phyloP scores from a whole-genome alignment of 169 alveolate species.

The Plasmodium reichenowi region DNA sequence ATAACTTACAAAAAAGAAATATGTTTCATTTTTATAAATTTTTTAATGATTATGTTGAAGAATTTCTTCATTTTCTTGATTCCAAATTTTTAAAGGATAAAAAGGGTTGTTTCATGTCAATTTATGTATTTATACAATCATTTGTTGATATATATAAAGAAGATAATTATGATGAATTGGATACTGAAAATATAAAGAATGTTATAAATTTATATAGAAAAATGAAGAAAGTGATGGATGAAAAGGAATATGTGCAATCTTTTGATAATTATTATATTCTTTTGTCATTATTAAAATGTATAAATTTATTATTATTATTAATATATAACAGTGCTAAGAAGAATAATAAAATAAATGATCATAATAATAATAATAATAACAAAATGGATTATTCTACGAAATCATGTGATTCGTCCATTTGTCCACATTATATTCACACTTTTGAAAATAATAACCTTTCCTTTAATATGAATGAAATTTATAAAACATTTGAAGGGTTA shows the following conservation, averaged over 20 bases:
- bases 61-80: slow-evolving; percentile 32
- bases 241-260: background rate
- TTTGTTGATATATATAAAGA: slow-evolving; percentile 44
- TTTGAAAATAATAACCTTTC: too few relatives aligned
- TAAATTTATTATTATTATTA: slow-evolving; percentile 37
- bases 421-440: too few relatives aligned
- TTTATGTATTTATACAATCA: slow-evolving; percentile 24
- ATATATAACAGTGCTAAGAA: slow-evolving; percentile 5
- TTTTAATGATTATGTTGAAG: slow-evolving; percentile 62
- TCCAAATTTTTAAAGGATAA: slow-evolving; percentile 54
- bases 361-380: background rate
- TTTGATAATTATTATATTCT: slow-evolving; percentile 11
- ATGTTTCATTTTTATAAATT: slow-evolving; percentile 68
- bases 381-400: too few relatives aligned
- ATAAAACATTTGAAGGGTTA: slow-evolving; percentile 19
- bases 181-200: slow-evolving; percentile 19
- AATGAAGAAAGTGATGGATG: slow-evolving; percentile 26
- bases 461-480: slow-evolving; percentile 13
- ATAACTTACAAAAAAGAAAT: slow-evolving; percentile 38
- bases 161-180: slow-evolving; percentile 56
- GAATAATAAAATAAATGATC: background rate
- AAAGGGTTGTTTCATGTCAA: slow-evolving; percentile 34
- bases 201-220: slow-evolving; percentile 18
- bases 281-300: slow-evolving; percentile 45
- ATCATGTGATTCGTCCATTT: too few relatives aligned